phyloP scores from a whole-genome alignment of 2,329 filamentous ascomycete genomes.

The Alternaria sp. region DNA sequence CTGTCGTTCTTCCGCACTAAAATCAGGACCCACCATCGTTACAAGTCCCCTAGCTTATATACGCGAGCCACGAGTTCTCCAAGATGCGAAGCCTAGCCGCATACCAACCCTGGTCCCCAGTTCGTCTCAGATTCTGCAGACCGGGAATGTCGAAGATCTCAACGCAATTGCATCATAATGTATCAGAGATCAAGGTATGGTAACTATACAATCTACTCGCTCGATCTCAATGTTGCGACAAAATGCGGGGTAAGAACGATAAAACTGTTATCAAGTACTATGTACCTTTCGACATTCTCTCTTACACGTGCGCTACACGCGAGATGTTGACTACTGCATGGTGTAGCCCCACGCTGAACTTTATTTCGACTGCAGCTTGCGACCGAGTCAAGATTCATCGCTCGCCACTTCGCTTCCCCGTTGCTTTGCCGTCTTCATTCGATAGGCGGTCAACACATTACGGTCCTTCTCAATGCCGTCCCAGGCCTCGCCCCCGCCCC shows the following conservation, averaged over 20 bases:
- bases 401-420: background rate
- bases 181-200: slow-evolving; percentile 4
- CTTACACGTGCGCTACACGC: slow-evolving; percentile 1
- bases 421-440: background rate
- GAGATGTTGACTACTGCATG: slow-evolving; percentile 1
- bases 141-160: slow-evolving; percentile 4
- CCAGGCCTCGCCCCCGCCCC: background rate
- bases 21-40: slow-evolving; percentile 2
- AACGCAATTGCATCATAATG: background rate
- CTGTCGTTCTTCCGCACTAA: background rate
- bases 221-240: background rate
- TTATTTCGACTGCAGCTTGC: slow-evolving; percentile 6
- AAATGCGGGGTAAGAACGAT: slow-evolving; percentile 6
- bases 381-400: slow-evolving; percentile 8
- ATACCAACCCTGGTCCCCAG: slow-evolving; percentile 7
- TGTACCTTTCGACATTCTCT: slow-evolving; percentile 5
- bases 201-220: slow-evolving; percentile 20
- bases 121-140: slow-evolving; percentile 17
- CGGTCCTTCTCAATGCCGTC: background rate
- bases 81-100: slow-evolving; percentile 2
- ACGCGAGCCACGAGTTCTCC: slow-evolving; percentile 5
- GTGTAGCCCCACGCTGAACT: background rate
- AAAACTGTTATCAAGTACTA: background rate
- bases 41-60: slow-evolving; percentile 7
- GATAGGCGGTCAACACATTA: background rate